phyloP scores from a whole-genome alignment of 768 basidiomycete genomes.

The Boletellus sp. region DNA sequence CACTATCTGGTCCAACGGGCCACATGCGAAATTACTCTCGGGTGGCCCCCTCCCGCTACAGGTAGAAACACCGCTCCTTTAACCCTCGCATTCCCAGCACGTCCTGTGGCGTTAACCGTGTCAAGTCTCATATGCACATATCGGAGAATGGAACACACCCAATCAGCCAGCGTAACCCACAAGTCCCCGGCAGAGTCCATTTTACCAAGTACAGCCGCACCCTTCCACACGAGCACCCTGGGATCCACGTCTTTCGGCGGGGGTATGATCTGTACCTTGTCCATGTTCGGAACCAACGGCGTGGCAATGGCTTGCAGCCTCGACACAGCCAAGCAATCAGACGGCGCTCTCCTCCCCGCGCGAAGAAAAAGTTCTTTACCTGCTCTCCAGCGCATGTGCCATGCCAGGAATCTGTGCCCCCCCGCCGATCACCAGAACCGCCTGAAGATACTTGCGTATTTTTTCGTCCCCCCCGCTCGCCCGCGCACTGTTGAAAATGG shows the following conservation, averaged over 20 bases:
- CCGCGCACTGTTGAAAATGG: constrained; percentile 88
- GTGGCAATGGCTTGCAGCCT: constrained; percentile 80
- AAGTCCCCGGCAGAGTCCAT: constrained; percentile 88
- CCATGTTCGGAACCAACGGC: constrained; percentile 77
- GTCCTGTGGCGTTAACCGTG: constrained; percentile 44
- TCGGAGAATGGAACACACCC: constrained; percentile 50
- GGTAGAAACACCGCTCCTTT: constrained; percentile 78
- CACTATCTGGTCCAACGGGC: background rate
- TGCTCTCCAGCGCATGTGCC: constrained; percentile 82
- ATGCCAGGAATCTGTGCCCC: constrained; percentile 77
- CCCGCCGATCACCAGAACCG: constrained; percentile 85
- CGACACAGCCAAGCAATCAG: constrained; percentile 5
- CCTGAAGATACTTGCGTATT: constrained; percentile 83
- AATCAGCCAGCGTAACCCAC: constrained; percentile 85
- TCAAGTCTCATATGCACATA: constrained; percentile 5
- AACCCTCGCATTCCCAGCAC: constrained; percentile 74
- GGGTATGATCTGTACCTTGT: constrained; percentile 89
- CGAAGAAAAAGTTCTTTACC: constrained; percentile 39
- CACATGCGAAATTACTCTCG: background rate
- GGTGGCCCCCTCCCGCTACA: constrained; percentile 41
- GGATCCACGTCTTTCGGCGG: constrained; percentile 93
- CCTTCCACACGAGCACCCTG: constrained; percentile 90
- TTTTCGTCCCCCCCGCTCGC: constrained; percentile 86
- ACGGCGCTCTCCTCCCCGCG: background rate
- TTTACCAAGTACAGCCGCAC: constrained; percentile 84